A percentile compares a stretch with the other conserved stretches of the same genome.
These are phyloP conservation scores for Saccharomyces pastorianus DNA, from an alignment of 1,139 yeast genomes.

Conservation along the genomic window DNA sequence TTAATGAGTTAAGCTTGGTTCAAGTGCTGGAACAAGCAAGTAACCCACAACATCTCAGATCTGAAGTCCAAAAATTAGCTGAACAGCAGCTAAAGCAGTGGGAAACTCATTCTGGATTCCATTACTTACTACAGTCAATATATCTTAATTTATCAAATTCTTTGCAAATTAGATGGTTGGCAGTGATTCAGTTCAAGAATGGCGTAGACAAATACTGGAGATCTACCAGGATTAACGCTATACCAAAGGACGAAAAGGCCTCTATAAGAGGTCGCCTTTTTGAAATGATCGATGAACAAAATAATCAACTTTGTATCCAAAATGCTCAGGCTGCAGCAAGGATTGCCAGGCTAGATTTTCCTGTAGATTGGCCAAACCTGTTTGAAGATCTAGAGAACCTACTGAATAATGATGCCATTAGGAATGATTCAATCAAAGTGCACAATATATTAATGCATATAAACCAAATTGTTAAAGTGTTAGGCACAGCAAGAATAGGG, in stretches of 20 bases:
- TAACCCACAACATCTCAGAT: constrained; percentile 40
- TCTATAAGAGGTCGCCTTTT: constrained; percentile 56
- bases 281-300: constrained; percentile 54
- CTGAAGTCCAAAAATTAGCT: constrained; percentile 47
- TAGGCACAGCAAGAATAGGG: constrained; percentile 75
- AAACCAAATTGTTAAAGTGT: constrained; percentile 67
- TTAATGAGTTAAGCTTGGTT: constrained; percentile 22
- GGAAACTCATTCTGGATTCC: constrained; percentile 58
- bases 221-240: constrained; percentile 47
- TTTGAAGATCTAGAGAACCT: constrained; percentile 56
- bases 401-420: constrained; percentile 36
- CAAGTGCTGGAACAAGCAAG: constrained; percentile 44
- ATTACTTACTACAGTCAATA: constrained; percentile 48
- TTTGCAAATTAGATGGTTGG: constrained; percentile 71
- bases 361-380: constrained; percentile 73
- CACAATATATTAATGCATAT: constrained; percentile 59
- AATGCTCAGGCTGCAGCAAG: constrained; percentile 76
- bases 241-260: constrained; percentile 59
- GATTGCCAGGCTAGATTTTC: constrained; percentile 78
- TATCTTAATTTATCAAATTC: constrained; percentile 54
- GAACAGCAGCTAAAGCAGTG: constrained; percentile 63
- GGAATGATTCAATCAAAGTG: constrained; percentile 43
- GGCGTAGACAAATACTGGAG: constrained; percentile 84
- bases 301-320: constrained; percentile 67
- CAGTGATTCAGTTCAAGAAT: constrained; percentile 80